These are phyloP conservation scores for Trametes maxima DNA, from an alignment of 768 basidiomycete species.

Conservation along the genomic window DNA sequence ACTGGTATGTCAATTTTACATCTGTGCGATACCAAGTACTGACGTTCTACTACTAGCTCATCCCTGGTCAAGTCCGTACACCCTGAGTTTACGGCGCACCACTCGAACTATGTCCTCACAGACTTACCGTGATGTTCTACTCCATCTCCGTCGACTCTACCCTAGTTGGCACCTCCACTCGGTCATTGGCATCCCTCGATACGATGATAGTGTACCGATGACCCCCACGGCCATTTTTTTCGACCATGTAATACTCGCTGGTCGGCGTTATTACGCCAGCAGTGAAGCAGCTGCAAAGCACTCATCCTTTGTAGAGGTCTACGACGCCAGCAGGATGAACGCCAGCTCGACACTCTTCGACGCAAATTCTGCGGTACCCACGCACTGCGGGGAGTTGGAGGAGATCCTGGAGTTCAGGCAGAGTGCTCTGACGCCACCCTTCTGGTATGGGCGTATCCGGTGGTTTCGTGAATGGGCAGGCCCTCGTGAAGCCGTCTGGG, in stretches of 20 bases:
- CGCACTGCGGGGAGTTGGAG: neutral
- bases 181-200: neutral
- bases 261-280: neutral
- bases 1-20: neutral
- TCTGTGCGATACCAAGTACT: neutral
- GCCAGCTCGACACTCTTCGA: neutral
- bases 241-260: neutral
- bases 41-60: neutral
- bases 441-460: neutral
- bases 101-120: neutral
- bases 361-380: neutral
- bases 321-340: neutral
- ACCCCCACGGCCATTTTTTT: neutral
- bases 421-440: neutral
- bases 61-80: neutral
- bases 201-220: neutral
- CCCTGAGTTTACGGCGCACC: neutral
- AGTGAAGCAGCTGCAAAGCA: neutral
- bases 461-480: neutral
- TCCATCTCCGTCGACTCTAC: neutral
- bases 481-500: neutral
- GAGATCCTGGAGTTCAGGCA: neutral
- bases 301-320: neutral
- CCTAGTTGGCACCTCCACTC: neutral
- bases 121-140: neutral